phyloP scores from a whole-genome alignment of 208 protist genomes.

The Trypanosoma grayi region DNA sequence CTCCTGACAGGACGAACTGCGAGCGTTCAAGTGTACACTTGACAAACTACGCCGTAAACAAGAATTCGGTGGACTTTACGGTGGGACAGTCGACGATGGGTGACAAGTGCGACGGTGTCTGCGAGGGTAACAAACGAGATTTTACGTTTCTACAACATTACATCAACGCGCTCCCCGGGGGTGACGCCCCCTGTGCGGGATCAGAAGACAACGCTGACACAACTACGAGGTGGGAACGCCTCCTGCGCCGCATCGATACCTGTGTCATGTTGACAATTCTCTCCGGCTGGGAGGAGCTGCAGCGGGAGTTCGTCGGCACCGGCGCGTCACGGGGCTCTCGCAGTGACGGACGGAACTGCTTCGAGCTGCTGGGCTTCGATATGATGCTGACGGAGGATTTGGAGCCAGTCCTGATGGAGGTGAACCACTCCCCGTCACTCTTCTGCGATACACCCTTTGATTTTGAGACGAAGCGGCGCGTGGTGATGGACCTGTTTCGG shows the following conservation, averaged over 20 bases:
- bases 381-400: slow-evolving; percentile 62
- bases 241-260: slow-evolving; percentile 61
- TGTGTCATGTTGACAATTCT: slow-evolving; percentile 85
- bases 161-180: slow-evolving; percentile 22
- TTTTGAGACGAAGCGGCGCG: slow-evolving; percentile 67
- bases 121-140: slow-evolving; percentile 52
- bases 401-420: slow-evolving; percentile 82
- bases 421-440: slow-evolving; percentile 90
- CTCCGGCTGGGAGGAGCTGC: slow-evolving; percentile 70
- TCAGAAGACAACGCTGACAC: neutral
- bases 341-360: slow-evolving; percentile 64
- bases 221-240: slow-evolving; percentile 36
- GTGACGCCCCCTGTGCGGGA: neutral
- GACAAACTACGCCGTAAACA: slow-evolving; percentile 92
- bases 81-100: neutral
- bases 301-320: slow-evolving; percentile 64
- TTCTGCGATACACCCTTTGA: slow-evolving; percentile 84
- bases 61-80: slow-evolving; percentile 32
- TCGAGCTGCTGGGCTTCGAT: slow-evolving; percentile 91
- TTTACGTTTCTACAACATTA: slow-evolving; percentile 40
- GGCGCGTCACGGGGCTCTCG: slow-evolving; percentile 41
- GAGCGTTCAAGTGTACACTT: slow-evolving; percentile 50
- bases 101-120: slow-evolving; percentile 4
- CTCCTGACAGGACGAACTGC: slow-evolving; percentile 54
- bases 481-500: slow-evolving; percentile 68